These are phyloP conservation scores for Reticulascus tulasneorum DNA, from an alignment of 2,329 filamentous ascomycete species.

Conservation along the genomic window DNA sequence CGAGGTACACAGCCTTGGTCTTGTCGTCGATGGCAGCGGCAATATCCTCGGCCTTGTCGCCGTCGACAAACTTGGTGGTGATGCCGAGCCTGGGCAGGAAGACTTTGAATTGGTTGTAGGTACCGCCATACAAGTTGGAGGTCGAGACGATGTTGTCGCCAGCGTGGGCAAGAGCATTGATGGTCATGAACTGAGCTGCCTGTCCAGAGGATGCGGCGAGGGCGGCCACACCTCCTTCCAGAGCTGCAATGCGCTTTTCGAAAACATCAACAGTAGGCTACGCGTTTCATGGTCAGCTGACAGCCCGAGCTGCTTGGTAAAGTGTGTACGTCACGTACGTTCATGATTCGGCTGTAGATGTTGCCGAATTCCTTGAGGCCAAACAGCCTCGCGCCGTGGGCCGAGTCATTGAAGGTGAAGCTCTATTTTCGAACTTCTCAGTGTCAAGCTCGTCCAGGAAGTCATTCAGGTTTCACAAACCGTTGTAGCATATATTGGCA, in stretches of 20 bases:
- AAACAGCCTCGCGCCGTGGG: slow-evolving; percentile 90
- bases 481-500: slow-evolving; percentile 95
- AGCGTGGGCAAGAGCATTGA: slow-evolving; percentile 75
- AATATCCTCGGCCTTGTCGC: slow-evolving; percentile 76
- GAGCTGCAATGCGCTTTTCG: slow-evolving; percentile 91
- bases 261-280: slow-evolving; percentile 93
- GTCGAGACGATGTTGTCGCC: slow-evolving; percentile 95
- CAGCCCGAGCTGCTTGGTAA: not conserved
- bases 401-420: slow-evolving; percentile 91
- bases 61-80: slow-evolving; percentile 78
- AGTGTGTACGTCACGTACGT: slow-evolving; percentile 53
- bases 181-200: slow-evolving; percentile 86
- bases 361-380: slow-evolving; percentile 96
- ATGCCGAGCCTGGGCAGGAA: slow-evolving; percentile 84
- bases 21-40: slow-evolving; percentile 81
- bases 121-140: slow-evolving; percentile 87
- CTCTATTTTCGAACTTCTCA: slow-evolving; percentile 51
- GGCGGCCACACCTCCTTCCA: slow-evolving; percentile 87
- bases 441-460: not conserved
- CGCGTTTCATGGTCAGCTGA: not conserved
- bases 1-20: slow-evolving; percentile 88
- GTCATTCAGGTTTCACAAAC: slow-evolving; percentile 18
- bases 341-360: slow-evolving; percentile 96
- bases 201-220: slow-evolving; percentile 84
- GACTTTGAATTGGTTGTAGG: slow-evolving; percentile 97